Base-by-base conservation (phyloP, 2,329 filamentous ascomycete genomes). In the Colletotrichum australisinense region DNA sequence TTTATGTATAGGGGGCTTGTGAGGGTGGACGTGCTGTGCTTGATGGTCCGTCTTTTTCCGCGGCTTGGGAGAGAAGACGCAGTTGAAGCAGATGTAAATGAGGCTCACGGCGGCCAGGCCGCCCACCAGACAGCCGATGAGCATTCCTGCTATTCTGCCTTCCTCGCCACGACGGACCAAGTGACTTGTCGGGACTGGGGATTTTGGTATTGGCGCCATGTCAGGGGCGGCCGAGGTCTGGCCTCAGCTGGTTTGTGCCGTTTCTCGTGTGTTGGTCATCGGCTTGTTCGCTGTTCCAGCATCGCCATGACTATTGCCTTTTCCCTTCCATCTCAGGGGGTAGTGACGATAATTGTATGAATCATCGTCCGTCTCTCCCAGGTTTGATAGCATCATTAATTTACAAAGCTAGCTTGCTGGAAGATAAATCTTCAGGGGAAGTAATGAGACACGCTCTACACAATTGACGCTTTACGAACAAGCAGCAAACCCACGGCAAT, bases 101-200 rank as follows among this genome's bases (percentile, higher is more conserved):
- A 74, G 42, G 49, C 46, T 49, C 7, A 63, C 24, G 26, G 58
- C 68, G n/a, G 62, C 14, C 8, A 72, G 26, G 11, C 62, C 72
- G 14, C 55, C 68, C 1, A 74, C 6, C 24, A 74, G 68, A n/a
- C 68, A 71, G n/a, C 72, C 72, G 26, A 74, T 46, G n/a, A 74
- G 57, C 63, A 67, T 52, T 14, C 72, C 72, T 16, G 72, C 72
- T 58, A 59, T 67, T 16, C 67, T 35, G 14, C 62, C 68, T 14
- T n/a, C 24, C 9, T 74, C 68, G 30, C 55, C 72, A 6, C 72
- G 72, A n/a, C 63, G 62, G 3, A 22, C 28, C 6, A 63, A 52
- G 1, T 28, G 57, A 52, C 57, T 24, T 30, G 42, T 35, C 14
- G 6, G 69, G 52, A 9, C 8, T n/a, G 42, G 4, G 0, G 42